Percentiles rank a stretch among this genome's conserved stretches.
Conservation (phyloP, 208 protist genomes). For the Trypanosoma brucei region DNA sequence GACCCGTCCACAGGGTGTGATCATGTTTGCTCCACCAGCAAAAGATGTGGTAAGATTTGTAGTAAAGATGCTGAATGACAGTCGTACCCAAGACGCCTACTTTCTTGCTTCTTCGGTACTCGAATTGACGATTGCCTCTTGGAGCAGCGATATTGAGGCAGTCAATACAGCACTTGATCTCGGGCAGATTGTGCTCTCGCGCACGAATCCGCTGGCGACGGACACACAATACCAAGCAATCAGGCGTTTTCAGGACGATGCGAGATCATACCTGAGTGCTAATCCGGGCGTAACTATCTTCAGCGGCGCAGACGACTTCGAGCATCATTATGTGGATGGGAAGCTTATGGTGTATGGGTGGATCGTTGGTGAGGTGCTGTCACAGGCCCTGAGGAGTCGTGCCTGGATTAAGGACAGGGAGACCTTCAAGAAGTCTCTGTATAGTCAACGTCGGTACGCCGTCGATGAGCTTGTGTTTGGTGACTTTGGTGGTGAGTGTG, state of each 20-base stretch:
- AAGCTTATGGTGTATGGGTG: conserved; percentile 41
- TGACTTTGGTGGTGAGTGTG: conserved; percentile 20
- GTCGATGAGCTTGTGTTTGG: conserved; percentile 24
- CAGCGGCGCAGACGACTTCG: conserved; percentile 5
- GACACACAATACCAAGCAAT: not conserved
- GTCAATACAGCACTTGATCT: not conserved
- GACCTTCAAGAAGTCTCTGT: conserved; percentile 17
- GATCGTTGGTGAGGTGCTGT: conserved; percentile 27
- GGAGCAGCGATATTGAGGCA: not conserved
- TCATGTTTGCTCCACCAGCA: not conserved
- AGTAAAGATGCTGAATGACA: not conserved
- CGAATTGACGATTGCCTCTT: not conserved
- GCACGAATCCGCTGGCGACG: not conserved
- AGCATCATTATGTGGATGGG: conserved; percentile 12
- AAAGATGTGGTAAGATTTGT: not conserved
- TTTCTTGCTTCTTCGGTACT: conserved; percentile 1
- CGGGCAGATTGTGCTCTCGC: not conserved
- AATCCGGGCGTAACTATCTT: not conserved
- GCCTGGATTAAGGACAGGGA: conserved; percentile 6
- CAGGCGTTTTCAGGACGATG: not conserved
- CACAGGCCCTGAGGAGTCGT: conserved; percentile 15
- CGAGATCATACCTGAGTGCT: not conserved
- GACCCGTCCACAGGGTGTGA: not conserved
- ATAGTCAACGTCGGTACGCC: conserved; percentile 20
- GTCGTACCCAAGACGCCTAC: not conserved